phyloP scores from a whole-genome alignment of 345 rosid species.

The Streptanthus diversifolius region DNA sequence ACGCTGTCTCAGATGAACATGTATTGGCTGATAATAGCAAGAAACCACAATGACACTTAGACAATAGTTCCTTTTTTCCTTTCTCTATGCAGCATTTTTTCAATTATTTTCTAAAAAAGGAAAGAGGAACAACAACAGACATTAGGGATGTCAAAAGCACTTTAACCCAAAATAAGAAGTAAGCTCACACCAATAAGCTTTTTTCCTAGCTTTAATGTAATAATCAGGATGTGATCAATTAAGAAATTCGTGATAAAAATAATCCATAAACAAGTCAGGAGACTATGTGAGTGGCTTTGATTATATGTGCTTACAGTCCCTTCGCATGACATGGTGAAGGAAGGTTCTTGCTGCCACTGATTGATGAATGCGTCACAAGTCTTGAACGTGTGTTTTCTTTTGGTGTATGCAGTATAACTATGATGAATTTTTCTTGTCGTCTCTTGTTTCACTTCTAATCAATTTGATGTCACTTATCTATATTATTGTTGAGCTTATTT shows the following conservation, averaged over 20 bases:
- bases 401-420: not conserved
- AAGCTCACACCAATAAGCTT: conserved; percentile 19
- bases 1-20: conserved; percentile 43
- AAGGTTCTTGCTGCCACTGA: not conserved
- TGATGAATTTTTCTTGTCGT: not conserved
- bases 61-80: not conserved
- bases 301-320: not conserved
- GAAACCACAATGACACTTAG: conserved; percentile 25
- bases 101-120: conserved; percentile 21
- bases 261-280: not conserved
- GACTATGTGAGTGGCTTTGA: not conserved
- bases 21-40: conserved; percentile 47
- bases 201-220: conserved; percentile 20
- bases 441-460: too few species aligned
- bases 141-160: not conserved
- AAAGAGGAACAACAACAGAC: conserved; percentile 2
- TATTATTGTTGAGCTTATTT: too few species aligned
- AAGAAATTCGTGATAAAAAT: not conserved
- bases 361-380: not conserved
- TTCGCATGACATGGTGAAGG: too few species aligned
- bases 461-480: too few species aligned
- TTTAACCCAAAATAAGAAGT: conserved; percentile 7
- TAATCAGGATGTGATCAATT: not conserved
- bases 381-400: not conserved
- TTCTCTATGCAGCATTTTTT: not conserved